Percentiles rank a stretch among this genome's conserved stretches.
Evolutionary conservation across 169 alveolate species (phyloP).

Genomic region (Cryptosporidium ubiquitum): DNA sequence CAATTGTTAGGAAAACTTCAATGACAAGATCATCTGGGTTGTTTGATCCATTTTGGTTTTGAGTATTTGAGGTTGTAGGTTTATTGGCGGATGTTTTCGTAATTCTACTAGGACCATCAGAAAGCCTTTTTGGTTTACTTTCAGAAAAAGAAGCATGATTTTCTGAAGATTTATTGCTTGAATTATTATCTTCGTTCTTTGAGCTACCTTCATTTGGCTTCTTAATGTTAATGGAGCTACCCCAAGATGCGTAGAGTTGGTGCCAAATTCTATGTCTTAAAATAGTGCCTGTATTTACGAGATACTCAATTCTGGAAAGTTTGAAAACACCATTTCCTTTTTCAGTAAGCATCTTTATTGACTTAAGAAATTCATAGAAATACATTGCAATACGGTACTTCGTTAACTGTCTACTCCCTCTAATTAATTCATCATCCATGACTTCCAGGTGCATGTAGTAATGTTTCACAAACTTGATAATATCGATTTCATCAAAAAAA

Average conservation of each 20-base stretch:
- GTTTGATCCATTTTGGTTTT: not conserved
- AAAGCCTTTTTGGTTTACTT: conserved; percentile 21
- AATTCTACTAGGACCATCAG: conserved; percentile 11
- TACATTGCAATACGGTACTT: conserved; percentile 49
- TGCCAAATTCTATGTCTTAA: conserved; percentile 71
- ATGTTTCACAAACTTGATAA: conserved; percentile 37
- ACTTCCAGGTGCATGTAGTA: conserved; percentile 46
- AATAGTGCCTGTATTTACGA: conserved; percentile 66
- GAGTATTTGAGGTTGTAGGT: not conserved
- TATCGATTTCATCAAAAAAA: conserved; percentile 61
- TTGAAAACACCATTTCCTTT: conserved; percentile 61
- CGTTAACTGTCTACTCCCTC: conserved; percentile 63
- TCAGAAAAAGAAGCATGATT: not conserved
- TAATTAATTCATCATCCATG: conserved; percentile 52
- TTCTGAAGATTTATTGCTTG: not conserved
- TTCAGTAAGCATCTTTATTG: conserved; percentile 55
- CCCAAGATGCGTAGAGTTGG: conserved; percentile 70
- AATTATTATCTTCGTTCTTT: not conserved
- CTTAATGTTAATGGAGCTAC: conserved; percentile 14
- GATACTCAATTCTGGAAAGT: conserved; percentile 68
- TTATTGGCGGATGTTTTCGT: not conserved
- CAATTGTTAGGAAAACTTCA: conserved; percentile 58
- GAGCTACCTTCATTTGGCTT: not conserved
- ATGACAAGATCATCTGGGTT: conserved; percentile 48
- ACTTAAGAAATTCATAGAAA: conserved; percentile 32